phyloP scores from a whole-genome alignment of 805 yeast species.

The Ogataea kodamae region DNA sequence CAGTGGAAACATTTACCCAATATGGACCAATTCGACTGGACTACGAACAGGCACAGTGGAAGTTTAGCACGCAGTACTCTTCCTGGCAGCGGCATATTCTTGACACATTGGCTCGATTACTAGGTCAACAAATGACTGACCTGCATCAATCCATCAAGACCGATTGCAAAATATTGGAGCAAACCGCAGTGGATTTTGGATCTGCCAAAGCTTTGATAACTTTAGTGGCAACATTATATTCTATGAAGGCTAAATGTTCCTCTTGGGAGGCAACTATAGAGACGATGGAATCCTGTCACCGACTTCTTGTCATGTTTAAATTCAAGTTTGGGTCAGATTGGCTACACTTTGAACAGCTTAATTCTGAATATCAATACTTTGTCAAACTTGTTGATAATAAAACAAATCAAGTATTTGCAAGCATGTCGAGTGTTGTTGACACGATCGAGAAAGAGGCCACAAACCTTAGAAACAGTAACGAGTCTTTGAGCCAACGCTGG shows the following conservation, averaged over 20 bases:
- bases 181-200: conserved; percentile 32
- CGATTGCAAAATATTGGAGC: conserved; percentile 38
- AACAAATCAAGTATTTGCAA: conserved; percentile 19
- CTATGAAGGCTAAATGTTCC: conserved; percentile 22
- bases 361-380: conserved; percentile 43
- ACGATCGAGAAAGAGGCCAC: conserved; percentile 41
- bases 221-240: conserved; percentile 39
- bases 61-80: conserved; percentile 49
- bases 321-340: conserved; percentile 50
- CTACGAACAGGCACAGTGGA: conserved; percentile 50
- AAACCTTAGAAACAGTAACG: conserved; percentile 34
- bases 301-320: conserved; percentile 36
- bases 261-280: conserved; percentile 23
- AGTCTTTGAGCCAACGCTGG: conserved; percentile 45
- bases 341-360: conserved; percentile 62
- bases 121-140: conserved; percentile 32
- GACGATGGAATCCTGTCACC: conserved; percentile 30
- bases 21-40: conserved; percentile 45
- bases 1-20: conserved; percentile 35
- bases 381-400: conserved; percentile 37
- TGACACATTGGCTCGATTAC: conserved; percentile 37
- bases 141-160: conserved; percentile 32
- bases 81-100: conserved; percentile 51
- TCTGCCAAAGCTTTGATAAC: conserved; percentile 37
- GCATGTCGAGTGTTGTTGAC: conserved; percentile 41